Conservation (phyloP, 352 stramenopile species). For the Phytophthora niederhauseri region DNA sequence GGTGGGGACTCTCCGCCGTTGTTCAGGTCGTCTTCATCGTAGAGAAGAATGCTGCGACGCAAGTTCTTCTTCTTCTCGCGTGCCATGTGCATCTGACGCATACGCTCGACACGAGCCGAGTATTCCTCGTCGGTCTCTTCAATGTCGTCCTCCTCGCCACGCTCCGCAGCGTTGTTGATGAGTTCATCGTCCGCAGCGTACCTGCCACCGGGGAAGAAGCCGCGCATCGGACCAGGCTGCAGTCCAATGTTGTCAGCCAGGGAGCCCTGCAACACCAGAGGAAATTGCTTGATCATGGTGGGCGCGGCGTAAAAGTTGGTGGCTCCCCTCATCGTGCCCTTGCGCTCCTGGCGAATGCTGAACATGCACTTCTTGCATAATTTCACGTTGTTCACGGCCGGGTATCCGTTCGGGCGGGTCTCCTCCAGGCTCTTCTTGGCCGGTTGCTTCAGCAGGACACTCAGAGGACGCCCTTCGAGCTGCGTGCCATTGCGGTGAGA, state of each 20-base stretch:
- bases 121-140: constrained; percentile 56
- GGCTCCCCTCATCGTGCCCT: constrained; percentile 51
- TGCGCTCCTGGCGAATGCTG: constrained; percentile 64
- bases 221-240: constrained; percentile 33
- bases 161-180: constrained; percentile 25
- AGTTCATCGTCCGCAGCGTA: constrained; percentile 49
- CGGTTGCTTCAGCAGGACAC: constrained; percentile 44
- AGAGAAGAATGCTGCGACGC: constrained; percentile 47
- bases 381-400: constrained; percentile 69
- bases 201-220: constrained; percentile 42
- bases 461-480: constrained; percentile 27
- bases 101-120: constrained; percentile 53
- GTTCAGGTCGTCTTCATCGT: constrained; percentile 47
- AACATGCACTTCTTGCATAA: constrained; percentile 85
- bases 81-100: constrained; percentile 70
- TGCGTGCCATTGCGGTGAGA: constrained; percentile 19
- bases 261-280: constrained; percentile 42
- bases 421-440: constrained; percentile 49
- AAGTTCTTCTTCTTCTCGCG: constrained; percentile 67
- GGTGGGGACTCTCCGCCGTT: constrained; percentile 39
- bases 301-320: constrained; percentile 55
- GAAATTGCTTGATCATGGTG: constrained; percentile 60
- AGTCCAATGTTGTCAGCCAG: constrained; percentile 39
- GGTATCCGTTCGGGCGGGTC: constrained; percentile 51
- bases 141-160: constrained; percentile 46